Conservation (phyloP, 345 rosid species). For the Salix koriyanagi region DNA sequence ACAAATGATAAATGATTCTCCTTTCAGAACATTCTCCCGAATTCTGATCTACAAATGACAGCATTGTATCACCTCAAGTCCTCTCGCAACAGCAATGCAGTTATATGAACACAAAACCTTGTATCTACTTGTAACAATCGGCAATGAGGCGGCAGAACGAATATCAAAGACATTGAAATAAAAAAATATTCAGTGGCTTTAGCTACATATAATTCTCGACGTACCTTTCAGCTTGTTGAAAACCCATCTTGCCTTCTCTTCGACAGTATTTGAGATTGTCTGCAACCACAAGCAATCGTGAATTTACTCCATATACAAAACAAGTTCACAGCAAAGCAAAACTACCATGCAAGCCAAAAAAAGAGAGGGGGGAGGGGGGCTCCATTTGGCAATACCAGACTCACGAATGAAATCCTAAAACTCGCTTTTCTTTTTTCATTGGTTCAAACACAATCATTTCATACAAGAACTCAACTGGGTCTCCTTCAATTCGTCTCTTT, state of each 20-base stretch:
- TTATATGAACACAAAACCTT: neutral
- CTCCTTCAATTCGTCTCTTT: neutral
- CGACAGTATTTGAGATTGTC: constrained; percentile 83
- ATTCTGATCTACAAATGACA: neutral
- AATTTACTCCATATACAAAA: constrained; percentile 1
- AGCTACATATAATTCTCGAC: neutral
- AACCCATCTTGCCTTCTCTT: constrained; percentile 96
- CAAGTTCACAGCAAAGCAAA: neutral
- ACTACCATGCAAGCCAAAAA: neutral
- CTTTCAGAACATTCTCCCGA: neutral
- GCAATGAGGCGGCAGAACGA: neutral
- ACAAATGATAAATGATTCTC: neutral
- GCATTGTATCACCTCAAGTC: neutral
- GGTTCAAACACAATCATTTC: neutral
- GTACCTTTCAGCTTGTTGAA: constrained; percentile 95
- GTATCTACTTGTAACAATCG: neutral
- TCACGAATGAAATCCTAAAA: neutral
- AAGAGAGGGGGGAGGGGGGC: too few species aligned
- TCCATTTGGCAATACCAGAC: neutral
- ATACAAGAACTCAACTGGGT: neutral
- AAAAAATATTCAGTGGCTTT: neutral
- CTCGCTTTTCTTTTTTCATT: neutral
- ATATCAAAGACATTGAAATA: neutral
- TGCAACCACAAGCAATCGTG: constrained; percentile 27
- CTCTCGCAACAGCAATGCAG: neutral